Conservation (phyloP, 495 filamentous ascomycete genomes). For the Pyrenopolyporus hunteri region DNA sequence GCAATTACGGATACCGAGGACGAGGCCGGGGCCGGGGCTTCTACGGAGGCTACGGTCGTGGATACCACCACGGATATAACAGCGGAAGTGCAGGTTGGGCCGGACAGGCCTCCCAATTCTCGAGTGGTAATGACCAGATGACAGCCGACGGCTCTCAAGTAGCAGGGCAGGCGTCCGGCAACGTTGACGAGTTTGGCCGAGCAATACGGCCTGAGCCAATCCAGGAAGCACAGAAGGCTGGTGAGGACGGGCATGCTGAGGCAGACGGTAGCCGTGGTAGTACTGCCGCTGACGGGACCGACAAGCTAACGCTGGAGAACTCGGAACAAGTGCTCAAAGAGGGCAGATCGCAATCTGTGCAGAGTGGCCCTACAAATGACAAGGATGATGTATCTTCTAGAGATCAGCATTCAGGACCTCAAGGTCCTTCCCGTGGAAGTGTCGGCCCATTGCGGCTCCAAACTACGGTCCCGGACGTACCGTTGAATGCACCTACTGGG, state of each 20-base stretch:
- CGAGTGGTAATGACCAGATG: constrained; percentile 47
- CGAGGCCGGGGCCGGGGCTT: constrained; percentile 72
- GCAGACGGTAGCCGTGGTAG: constrained; percentile 20
- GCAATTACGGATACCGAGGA: constrained; percentile 59
- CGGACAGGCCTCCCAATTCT: constrained; percentile 41
- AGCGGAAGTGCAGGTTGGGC: constrained; percentile 34
- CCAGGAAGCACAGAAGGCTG: constrained; percentile 28
- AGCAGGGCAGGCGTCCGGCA: constrained; percentile 39
- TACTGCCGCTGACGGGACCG: constrained; percentile 24
- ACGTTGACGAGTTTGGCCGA: constrained; percentile 62
- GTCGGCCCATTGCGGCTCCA: constrained; percentile 30
- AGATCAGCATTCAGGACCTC: constrained; percentile 36
- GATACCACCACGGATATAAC: constrained; percentile 47
- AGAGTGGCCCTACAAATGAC: constrained; percentile 34
- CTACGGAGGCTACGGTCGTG: constrained; percentile 51
- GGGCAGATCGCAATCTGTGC: constrained; percentile 26
- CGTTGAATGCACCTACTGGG: constrained; percentile 78
- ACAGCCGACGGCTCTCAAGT: constrained; percentile 45
- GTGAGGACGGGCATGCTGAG: constrained; percentile 28
- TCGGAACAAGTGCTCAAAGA: constrained; percentile 33
- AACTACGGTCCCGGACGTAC: constrained; percentile 51
- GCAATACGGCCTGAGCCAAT: constrained; percentile 43
- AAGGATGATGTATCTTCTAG: constrained; percentile 43
- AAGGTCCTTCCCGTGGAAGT: constrained; percentile 31
- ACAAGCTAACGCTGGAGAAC: constrained; percentile 25